These are phyloP conservation scores for Saccharomycopsis sp. DNA, from an alignment of 805 yeast species.

Conservation along the genomic window DNA sequence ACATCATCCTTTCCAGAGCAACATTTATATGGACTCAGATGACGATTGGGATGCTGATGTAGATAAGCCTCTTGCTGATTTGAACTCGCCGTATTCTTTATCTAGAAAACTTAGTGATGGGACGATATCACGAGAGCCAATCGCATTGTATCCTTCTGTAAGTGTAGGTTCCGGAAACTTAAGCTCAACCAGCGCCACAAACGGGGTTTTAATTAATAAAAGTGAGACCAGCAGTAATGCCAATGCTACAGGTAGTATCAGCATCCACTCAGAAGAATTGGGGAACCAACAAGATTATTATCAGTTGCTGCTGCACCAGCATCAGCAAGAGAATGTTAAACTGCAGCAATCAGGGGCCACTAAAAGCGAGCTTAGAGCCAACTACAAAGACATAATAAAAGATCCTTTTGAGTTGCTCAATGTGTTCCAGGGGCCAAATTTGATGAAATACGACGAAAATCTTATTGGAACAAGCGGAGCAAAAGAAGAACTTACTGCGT, in stretches of 20 bases:
- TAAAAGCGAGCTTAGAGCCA: conserved; percentile 3
- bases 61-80: conserved; percentile 29
- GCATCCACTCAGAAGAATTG: not conserved
- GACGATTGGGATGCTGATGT: conserved; percentile 91
- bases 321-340: not conserved
- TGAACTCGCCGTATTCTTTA: not conserved
- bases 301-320: not conserved
- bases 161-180: not conserved
- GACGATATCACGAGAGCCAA: conserved; percentile 28
- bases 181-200: conserved; percentile 24
- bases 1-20: conserved; percentile 16
- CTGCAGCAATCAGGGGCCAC: too few species aligned
- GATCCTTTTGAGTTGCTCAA: conserved; percentile 32
- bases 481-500: conserved; percentile 50
- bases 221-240: conserved; percentile 22
- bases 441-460: conserved; percentile 29
- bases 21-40: conserved; percentile 61
- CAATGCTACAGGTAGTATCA: conserved; percentile 23
- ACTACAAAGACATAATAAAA: conserved; percentile 21
- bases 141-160: conserved; percentile 8
- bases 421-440: conserved; percentile 38
- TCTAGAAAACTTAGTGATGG: conserved; percentile 26
- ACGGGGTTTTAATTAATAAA: conserved; percentile 25
- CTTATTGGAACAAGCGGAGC: conserved; percentile 37
- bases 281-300: not conserved